phyloP scores from a whole-genome alignment of 108 stramenopile genomes.

The Cyclotella cryptica region DNA sequence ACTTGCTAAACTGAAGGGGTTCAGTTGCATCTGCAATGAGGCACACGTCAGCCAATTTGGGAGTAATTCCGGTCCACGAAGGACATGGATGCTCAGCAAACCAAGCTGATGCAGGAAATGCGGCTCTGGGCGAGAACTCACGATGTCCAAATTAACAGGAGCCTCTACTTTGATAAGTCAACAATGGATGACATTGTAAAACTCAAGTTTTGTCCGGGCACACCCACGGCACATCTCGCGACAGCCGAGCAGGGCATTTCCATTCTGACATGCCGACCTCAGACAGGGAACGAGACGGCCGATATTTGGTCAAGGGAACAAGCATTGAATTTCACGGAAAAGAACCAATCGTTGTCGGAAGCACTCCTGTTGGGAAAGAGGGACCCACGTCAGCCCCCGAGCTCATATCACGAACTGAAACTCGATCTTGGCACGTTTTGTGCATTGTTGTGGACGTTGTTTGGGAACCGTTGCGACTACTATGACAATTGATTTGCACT shows the following conservation, averaged over 20 bases:
- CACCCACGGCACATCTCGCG: not conserved
- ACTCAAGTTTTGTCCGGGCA: not conserved
- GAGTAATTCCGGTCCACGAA: not conserved
- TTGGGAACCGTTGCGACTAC: not conserved
- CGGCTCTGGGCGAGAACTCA: not conserved
- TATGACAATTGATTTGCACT: not conserved
- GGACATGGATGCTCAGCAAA: not conserved
- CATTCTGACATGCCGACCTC: not conserved
- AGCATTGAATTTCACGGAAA: too few relatives aligned
- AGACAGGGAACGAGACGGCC: too few relatives aligned
- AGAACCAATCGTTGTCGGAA: not conserved
- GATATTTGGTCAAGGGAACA: too few relatives aligned
- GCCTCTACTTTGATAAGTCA: not conserved
- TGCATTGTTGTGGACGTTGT: constrained; percentile 8
- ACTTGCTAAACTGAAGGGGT: too few relatives aligned
- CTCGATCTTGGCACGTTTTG: not conserved
- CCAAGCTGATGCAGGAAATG: not conserved
- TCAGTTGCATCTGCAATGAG: too few relatives aligned
- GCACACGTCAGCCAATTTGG: not conserved
- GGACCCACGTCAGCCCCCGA: not conserved
- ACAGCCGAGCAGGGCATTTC: not conserved
- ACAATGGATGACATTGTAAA: not conserved
- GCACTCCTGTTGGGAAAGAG: not conserved
- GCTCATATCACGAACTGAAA: not conserved
- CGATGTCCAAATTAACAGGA: not conserved